Evolutionary conservation across 2,329 filamentous ascomycete species (phyloP), one percentile per base, ranked within the genome.

Genomic region (Pseudogymnoascus sp.): DNA sequence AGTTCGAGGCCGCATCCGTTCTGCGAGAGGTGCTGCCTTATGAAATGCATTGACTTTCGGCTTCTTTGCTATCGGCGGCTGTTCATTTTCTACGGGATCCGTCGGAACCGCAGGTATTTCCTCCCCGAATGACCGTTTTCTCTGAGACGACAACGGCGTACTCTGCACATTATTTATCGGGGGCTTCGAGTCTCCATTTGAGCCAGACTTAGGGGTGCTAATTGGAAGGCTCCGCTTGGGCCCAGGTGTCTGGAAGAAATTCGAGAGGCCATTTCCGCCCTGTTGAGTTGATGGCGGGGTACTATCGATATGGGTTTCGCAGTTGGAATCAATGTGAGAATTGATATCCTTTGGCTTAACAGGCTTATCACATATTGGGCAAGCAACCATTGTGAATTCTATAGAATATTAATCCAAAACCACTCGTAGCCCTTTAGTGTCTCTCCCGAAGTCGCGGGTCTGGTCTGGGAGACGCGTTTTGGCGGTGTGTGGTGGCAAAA

Each of bases 1-100:
- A 0, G 82, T 89, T 63, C 81, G 82, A 1, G 95, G 95, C 3
- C 95, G 86, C 91, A 97, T 96, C 31, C 93, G 89, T 76, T 99
- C 95, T 1, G 95, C 93, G 16, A 99, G 80, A 0, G 95, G 95
- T 7, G 91, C 92, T 0, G 87, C 85, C 70, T 86, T 86, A 64
- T 86, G 83, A 37, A 86, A 79, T 0, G 82, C 81, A 72, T 78
- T 83, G 26, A 80, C 83, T 76, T 90, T 91, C 13, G 82, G 78
- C 72, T 86, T 88, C 74, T 93, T 92, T 3, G 79, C 26, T n/a
- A 67, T 63, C 6, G 70, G 70, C 29, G 67, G 67, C 47, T 69
- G 67, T 35, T 7, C 47, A 21, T 37, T 38, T 4, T 63, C 29
- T 4, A 47, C 4, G 1, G 29, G 59, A 44, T 67, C 66, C 4